phyloP scores from a whole-genome alignment of 306 rosid genomes.

The Lathyrus aphaca region DNA sequence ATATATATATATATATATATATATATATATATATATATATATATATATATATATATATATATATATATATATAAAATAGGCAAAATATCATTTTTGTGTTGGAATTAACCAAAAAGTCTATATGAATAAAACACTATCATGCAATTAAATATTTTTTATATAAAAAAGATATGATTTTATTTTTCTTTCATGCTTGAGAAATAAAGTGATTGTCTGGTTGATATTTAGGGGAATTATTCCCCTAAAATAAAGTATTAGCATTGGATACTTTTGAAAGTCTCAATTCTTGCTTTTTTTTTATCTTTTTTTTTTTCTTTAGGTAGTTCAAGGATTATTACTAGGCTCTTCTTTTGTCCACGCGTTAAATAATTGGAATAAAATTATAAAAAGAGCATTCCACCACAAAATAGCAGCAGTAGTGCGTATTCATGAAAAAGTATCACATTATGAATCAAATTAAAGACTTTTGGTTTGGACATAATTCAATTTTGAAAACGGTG shows the following conservation, averaged over 20 bases:
- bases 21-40: no score
- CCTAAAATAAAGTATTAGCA: neutral
- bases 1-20: no score
- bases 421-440: conserved; percentile 12
- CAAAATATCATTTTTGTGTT: no score
- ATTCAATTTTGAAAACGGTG: conserved; percentile 16
- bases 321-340: neutral
- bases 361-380: neutral
- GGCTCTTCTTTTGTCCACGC: conserved; percentile 2
- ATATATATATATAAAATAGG: no score
- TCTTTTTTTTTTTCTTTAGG: neutral
- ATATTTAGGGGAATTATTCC: neutral
- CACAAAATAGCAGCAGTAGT: conserved; percentile 1
- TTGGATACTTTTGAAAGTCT: conserved; percentile 5
- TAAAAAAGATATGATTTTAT: no score
- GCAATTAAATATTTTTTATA: no score
- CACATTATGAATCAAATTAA: conserved; percentile 20
- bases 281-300: neutral
- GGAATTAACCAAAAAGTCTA: no score
- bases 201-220: neutral
- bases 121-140: no score
- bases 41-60: no score
- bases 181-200: neutral
- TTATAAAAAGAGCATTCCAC: neutral
- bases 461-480: conserved; percentile 32